phyloP scores from a whole-genome alignment of 2,329 filamentous ascomycete genomes.

The Orbilia ellipsospora region DNA sequence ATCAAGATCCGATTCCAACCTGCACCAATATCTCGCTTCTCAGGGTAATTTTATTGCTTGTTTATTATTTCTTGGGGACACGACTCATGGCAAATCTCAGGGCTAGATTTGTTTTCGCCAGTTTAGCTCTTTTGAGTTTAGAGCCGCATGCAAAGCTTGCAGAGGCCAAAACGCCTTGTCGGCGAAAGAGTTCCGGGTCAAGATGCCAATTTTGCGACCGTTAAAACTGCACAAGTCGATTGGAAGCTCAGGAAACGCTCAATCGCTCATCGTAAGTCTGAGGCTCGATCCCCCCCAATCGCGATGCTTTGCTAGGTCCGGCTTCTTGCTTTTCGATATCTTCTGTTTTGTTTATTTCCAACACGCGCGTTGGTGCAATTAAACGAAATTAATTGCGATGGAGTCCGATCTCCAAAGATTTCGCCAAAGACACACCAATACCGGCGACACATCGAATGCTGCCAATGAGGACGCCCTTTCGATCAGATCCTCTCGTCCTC shows the following conservation, averaged over 20 bases:
- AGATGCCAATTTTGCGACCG: neutral
- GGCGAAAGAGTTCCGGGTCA: conserved; percentile 2
- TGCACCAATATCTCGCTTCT: no score
- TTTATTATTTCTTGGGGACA: conserved; percentile 14
- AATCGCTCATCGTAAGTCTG: no score
- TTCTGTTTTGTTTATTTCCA: neutral
- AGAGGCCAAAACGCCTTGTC: neutral
- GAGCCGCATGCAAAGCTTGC: neutral
- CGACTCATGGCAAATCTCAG: no score
- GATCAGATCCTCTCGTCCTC: conserved; percentile 9
- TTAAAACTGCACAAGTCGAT: neutral
- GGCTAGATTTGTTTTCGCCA: neutral
- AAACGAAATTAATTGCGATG: conserved; percentile 18
- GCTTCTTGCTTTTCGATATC: conserved; percentile 4
- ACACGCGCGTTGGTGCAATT: conserved; percentile 1
- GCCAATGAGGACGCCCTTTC: conserved; percentile 39
- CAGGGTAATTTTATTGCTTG: no score
- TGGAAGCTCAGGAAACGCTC: neutral
- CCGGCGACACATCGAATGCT: neutral
- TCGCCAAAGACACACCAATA: conserved; percentile 29
- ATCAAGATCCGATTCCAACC: neutral
- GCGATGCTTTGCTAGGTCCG: neutral
- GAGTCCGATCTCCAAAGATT: conserved; percentile 50
- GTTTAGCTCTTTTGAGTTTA: conserved; percentile 36
- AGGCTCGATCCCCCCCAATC: no score